Percentiles rank a stretch among this genome's conserved stretches.
These are phyloP conservation scores for Apocynum venetum DNA, from an alignment of 257 asterid species.

Conservation along the genomic window DNA sequence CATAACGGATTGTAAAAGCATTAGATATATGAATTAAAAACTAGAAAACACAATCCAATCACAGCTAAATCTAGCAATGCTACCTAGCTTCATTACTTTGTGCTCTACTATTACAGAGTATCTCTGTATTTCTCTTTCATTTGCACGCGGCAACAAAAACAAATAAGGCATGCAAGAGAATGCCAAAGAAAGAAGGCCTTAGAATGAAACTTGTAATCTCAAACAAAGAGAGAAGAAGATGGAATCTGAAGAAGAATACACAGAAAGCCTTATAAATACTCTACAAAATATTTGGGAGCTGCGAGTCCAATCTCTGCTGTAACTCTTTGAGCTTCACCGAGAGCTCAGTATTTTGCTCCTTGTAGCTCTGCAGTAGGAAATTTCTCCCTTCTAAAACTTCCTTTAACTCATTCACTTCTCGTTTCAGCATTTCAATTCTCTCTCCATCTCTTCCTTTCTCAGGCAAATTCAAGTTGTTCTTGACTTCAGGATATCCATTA, in stretches of 20 bases:
- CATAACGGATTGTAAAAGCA: background rate
- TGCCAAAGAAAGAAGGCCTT: conserved; percentile 7
- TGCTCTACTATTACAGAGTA: background rate
- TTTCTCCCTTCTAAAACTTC: conserved; percentile 83
- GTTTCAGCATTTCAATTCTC: conserved; percentile 65
- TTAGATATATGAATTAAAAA: background rate
- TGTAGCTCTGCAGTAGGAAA: conserved; percentile 75
- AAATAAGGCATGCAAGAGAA: background rate
- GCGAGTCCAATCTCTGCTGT: conserved; percentile 83
- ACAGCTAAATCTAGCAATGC: conserved; percentile 1
- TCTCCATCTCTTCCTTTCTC: conserved; percentile 52
- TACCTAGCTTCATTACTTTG: background rate
- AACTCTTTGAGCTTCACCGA: conserved; percentile 68
- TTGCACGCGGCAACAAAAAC: conserved; percentile 9
- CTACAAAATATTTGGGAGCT: conserved; percentile 80
- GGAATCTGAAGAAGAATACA: conserved; percentile 48
- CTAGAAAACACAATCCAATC: background rate
- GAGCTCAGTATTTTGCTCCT: conserved; percentile 82
- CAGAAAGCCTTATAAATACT: conserved; percentile 24
- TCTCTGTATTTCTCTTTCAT: conserved; percentile 1
- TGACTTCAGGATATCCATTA: conserved; percentile 50
- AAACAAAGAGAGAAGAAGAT: conserved; percentile 16
- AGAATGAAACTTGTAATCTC: conserved; percentile 36
- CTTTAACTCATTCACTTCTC: conserved; percentile 67
- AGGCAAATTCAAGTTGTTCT: conserved; percentile 29